A percentile compares a stretch with the other conserved stretches of the same genome.
These are phyloP conservation scores for Sequoiadendron giganteum DNA, from an alignment of 75 land plant genomes.

Conservation along the genomic window DNA sequence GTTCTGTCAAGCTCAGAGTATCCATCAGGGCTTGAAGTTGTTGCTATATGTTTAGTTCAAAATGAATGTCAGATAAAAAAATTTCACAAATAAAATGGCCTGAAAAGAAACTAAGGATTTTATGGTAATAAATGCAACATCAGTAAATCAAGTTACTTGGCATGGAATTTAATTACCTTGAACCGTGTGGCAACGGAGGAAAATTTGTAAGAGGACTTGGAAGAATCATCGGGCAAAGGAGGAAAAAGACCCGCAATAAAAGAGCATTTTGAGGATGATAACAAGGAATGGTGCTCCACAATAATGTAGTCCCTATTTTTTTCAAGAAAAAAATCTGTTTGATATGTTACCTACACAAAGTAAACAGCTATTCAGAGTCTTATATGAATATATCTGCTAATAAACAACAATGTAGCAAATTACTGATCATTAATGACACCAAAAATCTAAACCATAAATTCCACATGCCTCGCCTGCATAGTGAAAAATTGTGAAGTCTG, in stretches of 20 bases:
- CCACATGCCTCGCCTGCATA: slow-evolving; percentile 94
- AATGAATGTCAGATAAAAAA: not conserved
- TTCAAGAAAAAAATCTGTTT: slow-evolving; percentile 88
- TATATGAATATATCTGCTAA: not conserved
- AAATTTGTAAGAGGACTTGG: slow-evolving; percentile 90
- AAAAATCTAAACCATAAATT: slow-evolving; percentile 1
- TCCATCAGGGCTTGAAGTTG: slow-evolving; percentile 98
- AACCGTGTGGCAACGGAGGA: slow-evolving; percentile 90
- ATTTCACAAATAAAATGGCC: not conserved
- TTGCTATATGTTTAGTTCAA: slow-evolving; percentile 54
- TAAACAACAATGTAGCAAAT: not conserved
- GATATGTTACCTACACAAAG: slow-evolving; percentile 85
- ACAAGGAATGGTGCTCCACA: slow-evolving; percentile 85
- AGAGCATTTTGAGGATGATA: slow-evolving; percentile 83
- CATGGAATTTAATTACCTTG: slow-evolving; percentile 52
- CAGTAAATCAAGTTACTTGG: not conserved
- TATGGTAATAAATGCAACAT: not conserved
- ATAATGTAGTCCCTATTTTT: slow-evolving; percentile 97
- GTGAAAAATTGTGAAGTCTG: slow-evolving; percentile 87
- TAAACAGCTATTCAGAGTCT: not conserved
- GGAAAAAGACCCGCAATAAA: slow-evolving; percentile 86
- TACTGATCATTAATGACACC: not conserved
- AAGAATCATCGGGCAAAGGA: slow-evolving; percentile 64
- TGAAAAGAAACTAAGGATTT: not conserved
- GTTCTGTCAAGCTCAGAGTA: slow-evolving; percentile 80